Conservation (phyloP, 169 alveolate species). For the Prorocentrum cordatum region DNA sequence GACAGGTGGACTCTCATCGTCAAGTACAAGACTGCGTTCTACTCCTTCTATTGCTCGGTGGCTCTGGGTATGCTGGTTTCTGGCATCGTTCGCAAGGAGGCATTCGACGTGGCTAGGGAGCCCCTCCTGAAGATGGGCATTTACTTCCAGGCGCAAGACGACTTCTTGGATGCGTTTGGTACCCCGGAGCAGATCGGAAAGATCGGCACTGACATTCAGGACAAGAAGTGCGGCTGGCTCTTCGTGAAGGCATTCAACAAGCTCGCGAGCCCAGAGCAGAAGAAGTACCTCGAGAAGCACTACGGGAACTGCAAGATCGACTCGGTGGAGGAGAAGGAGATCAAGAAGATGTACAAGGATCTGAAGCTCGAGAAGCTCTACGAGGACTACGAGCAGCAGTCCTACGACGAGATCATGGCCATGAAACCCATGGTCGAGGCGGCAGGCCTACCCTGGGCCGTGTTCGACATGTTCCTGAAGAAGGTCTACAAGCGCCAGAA, state of each 20-base stretch:
- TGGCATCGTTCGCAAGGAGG: background rate
- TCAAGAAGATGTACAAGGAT: conserved; percentile 34
- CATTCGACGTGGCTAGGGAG: conserved; percentile 35
- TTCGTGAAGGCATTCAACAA: conserved; percentile 39
- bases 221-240: conserved; percentile 68
- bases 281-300: conserved; percentile 31
- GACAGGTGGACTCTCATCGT: conserved; percentile 44
- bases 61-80: conserved; percentile 28
- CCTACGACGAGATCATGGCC: conserved; percentile 32
- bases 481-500: conserved; percentile 52
- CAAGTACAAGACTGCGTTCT: conserved; percentile 67
- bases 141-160: conserved; percentile 64
- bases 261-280: conserved; percentile 24
- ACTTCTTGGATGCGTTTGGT: conserved; percentile 55
- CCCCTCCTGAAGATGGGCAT: conserved; percentile 32
- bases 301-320: conserved; percentile 52
- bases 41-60: conserved; percentile 55
- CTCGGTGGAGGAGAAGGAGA: conserved; percentile 32
- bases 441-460: conserved; percentile 24
- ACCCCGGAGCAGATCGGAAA: conserved; percentile 35
- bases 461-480: conserved; percentile 34
- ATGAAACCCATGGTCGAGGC: background rate
- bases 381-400: conserved; percentile 29
- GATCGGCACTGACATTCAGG: conserved; percentile 52
- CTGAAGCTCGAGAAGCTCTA: conserved; percentile 5